Conservation (phyloP, 2,329 filamentous ascomycete species). For the Fusarium sp. region DNA sequence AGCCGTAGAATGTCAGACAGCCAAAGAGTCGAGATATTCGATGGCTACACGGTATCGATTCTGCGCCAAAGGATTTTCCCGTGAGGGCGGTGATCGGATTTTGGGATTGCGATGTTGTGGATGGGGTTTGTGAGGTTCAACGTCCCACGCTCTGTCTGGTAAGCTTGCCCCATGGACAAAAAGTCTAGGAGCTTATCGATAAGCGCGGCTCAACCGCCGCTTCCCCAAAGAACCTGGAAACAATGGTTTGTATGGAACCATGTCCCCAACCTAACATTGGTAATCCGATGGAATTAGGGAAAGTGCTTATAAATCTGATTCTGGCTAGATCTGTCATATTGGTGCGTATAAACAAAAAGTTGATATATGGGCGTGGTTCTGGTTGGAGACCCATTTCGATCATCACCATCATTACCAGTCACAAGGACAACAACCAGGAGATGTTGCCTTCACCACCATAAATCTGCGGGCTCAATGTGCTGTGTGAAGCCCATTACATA, state of each 20-base stretch:
- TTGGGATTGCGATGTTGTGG: constrained; percentile 39
- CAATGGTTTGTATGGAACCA: not conserved
- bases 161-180: constrained; percentile 1
- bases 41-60: not conserved
- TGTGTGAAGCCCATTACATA: not conserved
- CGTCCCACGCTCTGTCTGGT: constrained; percentile 13
- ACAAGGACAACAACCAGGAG: not conserved
- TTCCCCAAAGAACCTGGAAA: not conserved
- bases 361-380: not conserved
- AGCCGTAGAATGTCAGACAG: constrained; percentile 10
- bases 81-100: constrained; percentile 15
- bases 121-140: constrained; percentile 40
- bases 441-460: not conserved
- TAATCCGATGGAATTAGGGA: not conserved
- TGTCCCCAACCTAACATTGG: not conserved
- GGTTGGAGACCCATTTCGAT: not conserved
- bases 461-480: not conserved
- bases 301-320: not conserved
- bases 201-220: constrained; percentile 19
- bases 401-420: not conserved
- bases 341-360: not conserved
- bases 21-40: not conserved
- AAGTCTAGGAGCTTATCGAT: constrained; percentile 48
- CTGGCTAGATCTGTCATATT: not conserved
- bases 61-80: not conserved